Base-by-base conservation (phyloP, 257 asterid genomes). In the Penstemon newberryi region DNA sequence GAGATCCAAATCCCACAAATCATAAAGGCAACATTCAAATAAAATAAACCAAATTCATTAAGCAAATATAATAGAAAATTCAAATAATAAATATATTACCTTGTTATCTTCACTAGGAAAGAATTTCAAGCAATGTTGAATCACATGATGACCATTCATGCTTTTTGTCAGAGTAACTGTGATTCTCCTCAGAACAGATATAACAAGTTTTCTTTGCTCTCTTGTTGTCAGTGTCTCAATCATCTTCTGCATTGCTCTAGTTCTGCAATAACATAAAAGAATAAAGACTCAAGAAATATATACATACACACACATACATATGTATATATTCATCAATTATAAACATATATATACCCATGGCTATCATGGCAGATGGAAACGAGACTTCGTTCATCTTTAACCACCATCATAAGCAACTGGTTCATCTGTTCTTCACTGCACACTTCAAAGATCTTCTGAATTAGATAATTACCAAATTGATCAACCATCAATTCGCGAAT, bases 121-220 rank as follows among this genome's bases (percentile, higher is more conserved):
- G 52, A 5, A 2, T 4, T 69, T 72, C 75, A 90, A 64, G 49
- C 83, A 82, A 42, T 77, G 72, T 42, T 75, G 79, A 69, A 90
- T 72, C 4, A 90, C 90, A 73, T 88, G 94, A 51, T 82, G 87
- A 11, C 96, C 96, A 42, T 77, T 81, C 5, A 13, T 44, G 67
- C 63, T 76, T 41, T 75, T 86, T 0, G 84, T 62, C 3, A 90
- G 78, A 0, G 75, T 41, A 4, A 83, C 62, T 5, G 92, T 66
- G 13, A 83, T 51, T 6, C 73, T 70, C 46, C 71, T 71, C 61
- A 90, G 56, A 4, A 37, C 83, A 0, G 83, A 67, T 11, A 76
- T 5, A 3, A 77, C 54, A 0, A 60, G 33, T 5, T 55, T 5
- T 50, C 74, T 77, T 58, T 89, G 96, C 3, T 72, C 76, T 0